Percentiles rank a stretch among this genome's conserved stretches.
phyloP scores from a whole-genome alignment of 495 filamentous ascomycete genomes.

The Penicillium herquei region DNA sequence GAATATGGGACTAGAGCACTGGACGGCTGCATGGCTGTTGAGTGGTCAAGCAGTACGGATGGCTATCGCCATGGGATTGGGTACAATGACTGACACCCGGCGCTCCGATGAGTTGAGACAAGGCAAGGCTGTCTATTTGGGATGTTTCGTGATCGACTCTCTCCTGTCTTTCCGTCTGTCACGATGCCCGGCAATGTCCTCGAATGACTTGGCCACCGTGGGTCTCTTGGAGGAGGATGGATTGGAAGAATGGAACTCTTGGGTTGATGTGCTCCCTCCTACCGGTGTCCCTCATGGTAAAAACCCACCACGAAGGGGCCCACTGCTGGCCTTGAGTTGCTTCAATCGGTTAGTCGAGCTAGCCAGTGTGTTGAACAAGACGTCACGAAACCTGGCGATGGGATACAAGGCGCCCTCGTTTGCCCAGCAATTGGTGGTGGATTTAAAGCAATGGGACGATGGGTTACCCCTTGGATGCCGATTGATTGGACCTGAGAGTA shows the following conservation, averaged over 20 bases:
- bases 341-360: conserved; percentile 59
- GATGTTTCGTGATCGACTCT: conserved; percentile 66
- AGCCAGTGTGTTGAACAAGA: conserved; percentile 46
- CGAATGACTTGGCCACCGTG: conserved; percentile 44
- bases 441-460: conserved; percentile 43
- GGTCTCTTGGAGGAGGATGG: conserved; percentile 59
- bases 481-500: conserved; percentile 41
- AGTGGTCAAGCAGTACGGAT: conserved; percentile 61
- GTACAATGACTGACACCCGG: conserved; percentile 27
- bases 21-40: conserved; percentile 58
- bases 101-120: conserved; percentile 41
- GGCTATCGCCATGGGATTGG: conserved; percentile 49
- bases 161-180: conserved; percentile 57
- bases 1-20: conserved; percentile 55
- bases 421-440: conserved; percentile 41
- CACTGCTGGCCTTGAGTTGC: conserved; percentile 58
- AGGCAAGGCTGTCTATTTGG: conserved; percentile 53
- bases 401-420: conserved; percentile 34
- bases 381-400: conserved; percentile 32
- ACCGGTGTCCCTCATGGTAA: conserved; percentile 28
- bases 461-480: conserved; percentile 42
- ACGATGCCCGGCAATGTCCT: conserved; percentile 51
- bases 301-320: conserved; percentile 45
- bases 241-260: conserved; percentile 71
- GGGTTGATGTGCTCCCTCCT: conserved; percentile 54